Evolutionary conservation across 108 stramenopile species (phyloP).

Genomic region (Discostella stelligeroides): DNA sequence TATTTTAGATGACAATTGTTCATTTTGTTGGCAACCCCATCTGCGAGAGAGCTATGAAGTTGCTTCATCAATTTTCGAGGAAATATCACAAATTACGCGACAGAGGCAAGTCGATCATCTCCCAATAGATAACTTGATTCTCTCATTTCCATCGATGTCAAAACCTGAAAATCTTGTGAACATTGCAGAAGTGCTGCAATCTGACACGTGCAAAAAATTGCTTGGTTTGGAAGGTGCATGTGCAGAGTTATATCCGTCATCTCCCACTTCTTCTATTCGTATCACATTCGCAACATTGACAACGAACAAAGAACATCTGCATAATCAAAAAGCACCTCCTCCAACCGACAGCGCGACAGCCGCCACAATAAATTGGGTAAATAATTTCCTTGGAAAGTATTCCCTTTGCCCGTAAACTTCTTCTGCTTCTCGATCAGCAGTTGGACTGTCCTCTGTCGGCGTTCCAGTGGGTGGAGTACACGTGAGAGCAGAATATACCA

Average conservation of each 20-base stretch:
- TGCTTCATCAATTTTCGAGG: constrained; percentile 27
- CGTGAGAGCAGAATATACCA: constrained; percentile 20
- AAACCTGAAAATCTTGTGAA: constrained; percentile 26
- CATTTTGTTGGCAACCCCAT: constrained; percentile 41
- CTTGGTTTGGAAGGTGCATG: constrained; percentile 38
- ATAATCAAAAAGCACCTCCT: not conserved
- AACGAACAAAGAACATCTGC: not conserved
- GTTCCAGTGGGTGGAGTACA: constrained; percentile 35
- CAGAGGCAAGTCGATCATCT: not conserved
- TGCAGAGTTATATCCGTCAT: constrained; percentile 37
- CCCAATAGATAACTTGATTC: not conserved
- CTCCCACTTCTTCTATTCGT: constrained; percentile 32
- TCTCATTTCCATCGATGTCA: constrained; percentile 39
- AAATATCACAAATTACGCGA: constrained; percentile 20
- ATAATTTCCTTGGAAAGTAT: constrained; percentile 50
- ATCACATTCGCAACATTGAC: constrained; percentile 8
- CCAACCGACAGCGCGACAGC: not conserved
- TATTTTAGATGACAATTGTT: not conserved
- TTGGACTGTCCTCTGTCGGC: constrained; percentile 49
- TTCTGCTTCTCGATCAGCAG: constrained; percentile 50
- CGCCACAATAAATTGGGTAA: constrained; percentile 50
- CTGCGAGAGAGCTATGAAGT: constrained; percentile 34
- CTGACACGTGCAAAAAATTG: constrained; percentile 42
- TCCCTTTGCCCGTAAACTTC: constrained; percentile 61
- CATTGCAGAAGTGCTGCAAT: constrained; percentile 29